These are phyloP conservation scores for Ganoderma multipileum DNA, from an alignment of 1,284 basidiomycete genomes.

Conservation along the genomic window DNA sequence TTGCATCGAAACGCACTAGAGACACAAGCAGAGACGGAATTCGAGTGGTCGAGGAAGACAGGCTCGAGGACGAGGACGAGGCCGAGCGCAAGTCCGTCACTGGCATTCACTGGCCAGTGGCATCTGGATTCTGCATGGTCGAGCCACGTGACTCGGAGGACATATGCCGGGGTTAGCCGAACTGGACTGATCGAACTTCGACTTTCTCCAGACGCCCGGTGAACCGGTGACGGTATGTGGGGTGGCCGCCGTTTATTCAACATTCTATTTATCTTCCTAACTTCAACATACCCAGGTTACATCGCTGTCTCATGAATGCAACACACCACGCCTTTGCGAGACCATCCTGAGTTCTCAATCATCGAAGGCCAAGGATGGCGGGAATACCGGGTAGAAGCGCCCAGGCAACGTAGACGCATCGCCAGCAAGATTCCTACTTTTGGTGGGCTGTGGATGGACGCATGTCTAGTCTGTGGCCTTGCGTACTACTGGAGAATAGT, in stretches of 20 bases:
- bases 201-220: background rate
- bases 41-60: background rate
- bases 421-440: slow-evolving; percentile 42
- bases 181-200: background rate
- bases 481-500: slow-evolving; percentile 20
- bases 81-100: background rate
- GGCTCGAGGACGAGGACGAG: slow-evolving; percentile 1
- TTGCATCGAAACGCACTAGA: slow-evolving; percentile 18
- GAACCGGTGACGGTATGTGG: background rate
- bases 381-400: slow-evolving; percentile 64
- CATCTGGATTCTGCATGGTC: background rate
- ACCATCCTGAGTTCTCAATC: slow-evolving; percentile 61
- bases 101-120: too few relatives aligned
- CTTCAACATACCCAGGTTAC: background rate
- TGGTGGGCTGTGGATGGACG: slow-evolving; percentile 45
- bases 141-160: background rate
- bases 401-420: slow-evolving; percentile 49
- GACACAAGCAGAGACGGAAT: background rate
- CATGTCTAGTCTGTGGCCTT: slow-evolving; percentile 41
- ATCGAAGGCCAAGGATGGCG: slow-evolving; percentile 49
- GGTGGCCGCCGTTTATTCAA: too few relatives aligned
- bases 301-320: slow-evolving; percentile 46
- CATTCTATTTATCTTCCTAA: background rate
- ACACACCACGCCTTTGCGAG: slow-evolving; percentile 51
- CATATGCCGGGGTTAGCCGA: background rate